Conservation (phyloP, 495 filamentous ascomycete species). For the Trichodelitschia bisporula region DNA sequence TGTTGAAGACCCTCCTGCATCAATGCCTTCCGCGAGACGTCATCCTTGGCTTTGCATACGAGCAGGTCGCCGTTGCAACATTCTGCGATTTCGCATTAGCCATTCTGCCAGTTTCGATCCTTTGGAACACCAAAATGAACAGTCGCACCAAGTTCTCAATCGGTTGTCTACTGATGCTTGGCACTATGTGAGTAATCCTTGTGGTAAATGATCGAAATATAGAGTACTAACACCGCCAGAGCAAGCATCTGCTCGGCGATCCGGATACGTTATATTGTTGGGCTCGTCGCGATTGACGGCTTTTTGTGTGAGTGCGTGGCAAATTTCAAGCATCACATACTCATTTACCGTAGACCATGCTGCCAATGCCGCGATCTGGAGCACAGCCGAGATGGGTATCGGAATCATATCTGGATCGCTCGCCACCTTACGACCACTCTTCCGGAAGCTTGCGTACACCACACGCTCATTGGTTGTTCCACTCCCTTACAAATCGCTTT, state of each 20-base stretch:
- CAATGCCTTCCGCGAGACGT: conserved; percentile 6
- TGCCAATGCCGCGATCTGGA: no score
- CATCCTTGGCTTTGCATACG: conserved; percentile 7
- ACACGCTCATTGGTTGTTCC: no score
- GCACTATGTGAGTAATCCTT: no score
- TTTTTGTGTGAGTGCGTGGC: conserved; percentile 13
- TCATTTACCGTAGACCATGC: no score
- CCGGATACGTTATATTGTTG: conserved; percentile 10
- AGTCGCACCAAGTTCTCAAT: conserved; percentile 12
- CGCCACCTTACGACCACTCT: no score
- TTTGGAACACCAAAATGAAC: conserved; percentile 12
- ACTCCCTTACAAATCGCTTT: no score
- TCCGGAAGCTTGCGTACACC: no score
- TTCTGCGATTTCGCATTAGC: conserved; percentile 11
- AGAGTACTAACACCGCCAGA: conserved; percentile 9
- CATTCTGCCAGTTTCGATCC: conserved; percentile 9
- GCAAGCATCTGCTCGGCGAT: conserved; percentile 12
- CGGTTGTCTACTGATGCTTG: conserved; percentile 12
- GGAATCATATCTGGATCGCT: no score
- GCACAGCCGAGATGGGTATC: no score
- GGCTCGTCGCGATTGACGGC: conserved; percentile 8
- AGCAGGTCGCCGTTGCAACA: conserved; percentile 10
- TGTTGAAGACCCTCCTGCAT: conserved; percentile 4
- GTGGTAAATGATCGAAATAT: no score
- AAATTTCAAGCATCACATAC: not conserved